Percentiles rank a stretch among this genome's conserved stretches.
Conservation (phyloP, 2,329 filamentous ascomycete species). For the Diaporthe velutina region DNA sequence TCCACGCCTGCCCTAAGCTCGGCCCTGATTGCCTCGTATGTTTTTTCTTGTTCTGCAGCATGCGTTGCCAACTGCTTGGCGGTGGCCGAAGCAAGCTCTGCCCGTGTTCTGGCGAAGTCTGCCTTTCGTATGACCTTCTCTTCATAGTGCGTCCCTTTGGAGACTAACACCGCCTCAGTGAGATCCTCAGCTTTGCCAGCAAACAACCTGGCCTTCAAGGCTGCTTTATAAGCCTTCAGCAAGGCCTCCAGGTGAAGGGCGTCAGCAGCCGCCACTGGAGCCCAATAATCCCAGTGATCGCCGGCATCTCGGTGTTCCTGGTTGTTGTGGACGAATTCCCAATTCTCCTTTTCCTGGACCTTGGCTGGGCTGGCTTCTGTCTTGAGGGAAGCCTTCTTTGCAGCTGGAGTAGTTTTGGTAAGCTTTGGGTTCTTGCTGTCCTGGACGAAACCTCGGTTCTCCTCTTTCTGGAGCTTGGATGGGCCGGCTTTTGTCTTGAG, state of each 20-base stretch:
- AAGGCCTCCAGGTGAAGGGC: not conserved
- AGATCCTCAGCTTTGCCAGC: not conserved
- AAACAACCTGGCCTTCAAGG: not conserved
- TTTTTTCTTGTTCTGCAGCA: not conserved
- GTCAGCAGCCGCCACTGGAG: not conserved
- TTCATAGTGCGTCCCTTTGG: not conserved
- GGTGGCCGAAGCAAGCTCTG: not conserved
- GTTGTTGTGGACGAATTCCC: too few species aligned
- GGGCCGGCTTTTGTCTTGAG: not conserved
- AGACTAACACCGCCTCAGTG: not conserved
- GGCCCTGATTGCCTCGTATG: not conserved
- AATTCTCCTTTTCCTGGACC: too few species aligned
- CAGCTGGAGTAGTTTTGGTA: too few species aligned
- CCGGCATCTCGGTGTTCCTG: too few species aligned
- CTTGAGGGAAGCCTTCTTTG: too few species aligned
- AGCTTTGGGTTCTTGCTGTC: too few species aligned
- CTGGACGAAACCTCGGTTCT: too few species aligned
- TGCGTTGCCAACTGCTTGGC: not conserved
- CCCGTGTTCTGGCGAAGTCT: not conserved
- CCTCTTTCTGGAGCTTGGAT: not conserved
- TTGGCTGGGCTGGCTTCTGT: too few species aligned
- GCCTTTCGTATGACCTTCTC: not conserved
- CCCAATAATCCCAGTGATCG: not conserved
- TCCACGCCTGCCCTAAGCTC: not conserved
- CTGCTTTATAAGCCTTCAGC: not conserved